Percentiles rank a stretch among this genome's conserved stretches.
phyloP scores from a whole-genome alignment of 2,329 filamentous ascomycete genomes.

The Dactylellina sp. region DNA sequence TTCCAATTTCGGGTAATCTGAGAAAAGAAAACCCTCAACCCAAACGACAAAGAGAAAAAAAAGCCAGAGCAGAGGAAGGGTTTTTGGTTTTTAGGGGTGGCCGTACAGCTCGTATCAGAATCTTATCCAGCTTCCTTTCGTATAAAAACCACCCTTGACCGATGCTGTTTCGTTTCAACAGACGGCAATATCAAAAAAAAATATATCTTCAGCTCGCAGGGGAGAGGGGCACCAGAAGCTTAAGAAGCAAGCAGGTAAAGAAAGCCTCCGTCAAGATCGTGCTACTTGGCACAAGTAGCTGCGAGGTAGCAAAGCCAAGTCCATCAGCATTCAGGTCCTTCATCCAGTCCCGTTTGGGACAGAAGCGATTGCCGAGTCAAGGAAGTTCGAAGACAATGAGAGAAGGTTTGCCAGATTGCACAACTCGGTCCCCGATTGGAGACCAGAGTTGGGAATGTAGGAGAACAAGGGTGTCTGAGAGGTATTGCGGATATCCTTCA shows the following conservation, averaged over 20 bases:
- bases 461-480: conserved; percentile 11
- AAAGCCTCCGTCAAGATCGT: conserved; percentile 20
- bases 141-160: conserved; percentile 16
- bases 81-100: conserved; percentile 2
- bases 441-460: conserved; percentile 24
- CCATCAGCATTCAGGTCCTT: conserved; percentile 5
- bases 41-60: conserved; percentile 15
- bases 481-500: conserved; percentile 9
- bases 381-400: conserved; percentile 55
- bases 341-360: conserved; percentile 46
- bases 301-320: conserved; percentile 12
- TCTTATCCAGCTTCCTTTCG: conserved; percentile 35
- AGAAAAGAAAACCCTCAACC: conserved; percentile 51
- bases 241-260: conserved; percentile 1
- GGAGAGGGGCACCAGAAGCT: neutral
- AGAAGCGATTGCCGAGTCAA: conserved; percentile 55
- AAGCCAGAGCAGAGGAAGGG: conserved; percentile 8
- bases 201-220: conserved; percentile 12
- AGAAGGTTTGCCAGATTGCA: conserved; percentile 55
- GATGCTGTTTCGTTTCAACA: conserved; percentile 30
- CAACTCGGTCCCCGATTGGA: conserved; percentile 10
- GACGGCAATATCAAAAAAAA: neutral
- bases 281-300: neutral
- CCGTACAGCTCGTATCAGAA: conserved; percentile 39
- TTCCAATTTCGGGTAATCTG: conserved; percentile 57